Conservation (phyloP, 2,329 filamentous ascomycete genomes). For the Aspergillus neoniger region DNA sequence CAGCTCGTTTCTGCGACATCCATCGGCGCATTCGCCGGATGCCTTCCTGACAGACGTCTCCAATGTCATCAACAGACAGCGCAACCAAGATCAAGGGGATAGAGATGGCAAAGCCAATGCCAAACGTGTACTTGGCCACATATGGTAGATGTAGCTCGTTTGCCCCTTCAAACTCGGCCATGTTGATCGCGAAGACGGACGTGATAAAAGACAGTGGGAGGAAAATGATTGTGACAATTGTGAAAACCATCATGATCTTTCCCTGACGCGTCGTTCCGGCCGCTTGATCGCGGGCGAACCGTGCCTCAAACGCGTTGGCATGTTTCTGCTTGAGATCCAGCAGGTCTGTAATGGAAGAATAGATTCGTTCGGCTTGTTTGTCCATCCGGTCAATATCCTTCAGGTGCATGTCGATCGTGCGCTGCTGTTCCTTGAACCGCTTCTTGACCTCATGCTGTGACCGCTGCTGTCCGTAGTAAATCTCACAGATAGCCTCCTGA, state of each 20-base stretch:
- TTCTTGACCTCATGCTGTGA: conserved; percentile 54
- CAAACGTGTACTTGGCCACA: conserved; percentile 59
- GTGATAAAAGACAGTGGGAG: conserved; percentile 59
- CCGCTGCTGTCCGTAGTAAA: conserved; percentile 35
- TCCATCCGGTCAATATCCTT: conserved; percentile 67
- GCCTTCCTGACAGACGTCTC: conserved; percentile 31
- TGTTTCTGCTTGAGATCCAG: conserved; percentile 71
- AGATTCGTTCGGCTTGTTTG: conserved; percentile 62
- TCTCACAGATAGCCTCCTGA: conserved; percentile 39
- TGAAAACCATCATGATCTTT: conserved; percentile 61
- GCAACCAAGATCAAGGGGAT: conserved; percentile 53
- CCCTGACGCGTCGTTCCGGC: conserved; percentile 60
- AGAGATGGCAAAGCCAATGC: conserved; percentile 56
- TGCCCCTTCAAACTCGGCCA: conserved; percentile 46
- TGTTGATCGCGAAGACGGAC: conserved; percentile 58
- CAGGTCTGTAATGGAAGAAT: conserved; percentile 61
- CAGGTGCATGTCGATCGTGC: conserved; percentile 58
- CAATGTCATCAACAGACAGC: conserved; percentile 48
- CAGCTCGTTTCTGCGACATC: conserved; percentile 18
- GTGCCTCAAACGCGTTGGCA: conserved; percentile 66
- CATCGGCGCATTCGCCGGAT: conserved; percentile 27
- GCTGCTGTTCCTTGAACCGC: conserved; percentile 59
- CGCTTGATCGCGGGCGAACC: conserved; percentile 60
- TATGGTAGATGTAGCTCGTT: conserved; percentile 49
- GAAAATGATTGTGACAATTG: conserved; percentile 61